These are phyloP conservation scores for Leucaena leucocephala DNA, from an alignment of 306 rosid species.

Conservation along the genomic window DNA sequence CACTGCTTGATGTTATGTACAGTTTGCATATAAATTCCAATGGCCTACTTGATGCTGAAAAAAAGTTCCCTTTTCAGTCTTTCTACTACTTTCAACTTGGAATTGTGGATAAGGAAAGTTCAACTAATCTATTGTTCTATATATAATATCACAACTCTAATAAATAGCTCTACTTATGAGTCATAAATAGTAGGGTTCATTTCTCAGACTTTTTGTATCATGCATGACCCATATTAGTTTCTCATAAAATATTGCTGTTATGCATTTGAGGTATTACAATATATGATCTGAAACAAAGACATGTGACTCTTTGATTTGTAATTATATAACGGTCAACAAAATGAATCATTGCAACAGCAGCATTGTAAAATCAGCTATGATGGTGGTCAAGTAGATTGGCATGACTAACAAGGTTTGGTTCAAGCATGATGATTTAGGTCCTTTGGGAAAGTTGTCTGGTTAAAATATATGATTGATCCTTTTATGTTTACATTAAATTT, in stretches of 20 bases:
- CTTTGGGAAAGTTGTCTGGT: no score
- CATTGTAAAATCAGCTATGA: neutral
- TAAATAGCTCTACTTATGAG: neutral
- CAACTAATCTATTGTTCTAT: no score
- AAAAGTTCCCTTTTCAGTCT: neutral
- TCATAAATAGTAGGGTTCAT: no score
- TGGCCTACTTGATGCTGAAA: slow-evolving; percentile 25
- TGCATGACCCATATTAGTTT: neutral
- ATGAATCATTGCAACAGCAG: neutral
- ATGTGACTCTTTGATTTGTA: neutral
- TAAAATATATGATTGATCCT: no score
- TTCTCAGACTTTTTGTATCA: no score
- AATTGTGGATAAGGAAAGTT: neutral
- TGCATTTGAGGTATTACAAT: neutral
- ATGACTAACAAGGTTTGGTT: no score
- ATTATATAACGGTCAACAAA: neutral
- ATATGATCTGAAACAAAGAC: neutral
- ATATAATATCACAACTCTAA: no score
- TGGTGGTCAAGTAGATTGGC: neutral
- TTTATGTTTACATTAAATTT: no score
- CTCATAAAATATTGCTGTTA: neutral
- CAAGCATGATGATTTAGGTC: no score
- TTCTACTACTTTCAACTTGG: neutral
- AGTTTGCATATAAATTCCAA: slow-evolving; percentile 37
- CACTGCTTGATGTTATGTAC: slow-evolving; percentile 38